These are phyloP conservation scores for Candida ipomoeae DNA, from an alignment of 805 yeast genomes.

Conservation along the genomic window DNA sequence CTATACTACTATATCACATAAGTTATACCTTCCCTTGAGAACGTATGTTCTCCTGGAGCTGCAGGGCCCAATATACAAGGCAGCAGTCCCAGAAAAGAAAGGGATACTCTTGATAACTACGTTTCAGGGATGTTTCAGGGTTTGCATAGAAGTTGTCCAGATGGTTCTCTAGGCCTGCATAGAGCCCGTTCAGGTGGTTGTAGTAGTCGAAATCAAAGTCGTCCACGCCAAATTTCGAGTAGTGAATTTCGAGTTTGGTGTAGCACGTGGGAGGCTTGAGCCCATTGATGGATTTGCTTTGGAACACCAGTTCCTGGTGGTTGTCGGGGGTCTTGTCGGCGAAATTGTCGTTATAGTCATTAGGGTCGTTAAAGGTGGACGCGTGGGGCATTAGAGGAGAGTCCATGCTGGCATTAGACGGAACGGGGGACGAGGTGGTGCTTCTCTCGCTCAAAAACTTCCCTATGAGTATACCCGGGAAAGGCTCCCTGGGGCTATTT, in stretches of 20 bases:
- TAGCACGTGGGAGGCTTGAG: conserved; percentile 64
- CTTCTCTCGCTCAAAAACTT: conserved; percentile 58
- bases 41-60: no score
- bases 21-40: no score
- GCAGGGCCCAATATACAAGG: no score
- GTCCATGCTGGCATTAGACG: conserved; percentile 4
- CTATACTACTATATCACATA: no score
- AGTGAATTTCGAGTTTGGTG: conserved; percentile 67
- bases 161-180: conserved; percentile 86
- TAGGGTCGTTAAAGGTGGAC: conserved; percentile 10
- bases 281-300: conserved; percentile 16
- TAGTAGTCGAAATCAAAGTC: conserved; percentile 89
- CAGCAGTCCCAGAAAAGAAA: no score
- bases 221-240: conserved; percentile 86
- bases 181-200: conserved; percentile 55
- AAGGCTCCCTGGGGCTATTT: no score
- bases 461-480: no score
- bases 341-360: conserved; percentile 11
- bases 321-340: conserved; percentile 6
- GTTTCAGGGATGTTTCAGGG: no score
- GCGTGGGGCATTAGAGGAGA: conserved; percentile 10
- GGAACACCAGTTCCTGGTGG: conserved; percentile 17
- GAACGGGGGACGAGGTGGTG: conserved; percentile 14
- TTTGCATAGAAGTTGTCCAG: conserved; percentile 70
- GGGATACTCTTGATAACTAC: no score